Base-by-base conservation (phyloP, 2,329 filamentous ascomycete species). In the Byssochlamys sp. region DNA sequence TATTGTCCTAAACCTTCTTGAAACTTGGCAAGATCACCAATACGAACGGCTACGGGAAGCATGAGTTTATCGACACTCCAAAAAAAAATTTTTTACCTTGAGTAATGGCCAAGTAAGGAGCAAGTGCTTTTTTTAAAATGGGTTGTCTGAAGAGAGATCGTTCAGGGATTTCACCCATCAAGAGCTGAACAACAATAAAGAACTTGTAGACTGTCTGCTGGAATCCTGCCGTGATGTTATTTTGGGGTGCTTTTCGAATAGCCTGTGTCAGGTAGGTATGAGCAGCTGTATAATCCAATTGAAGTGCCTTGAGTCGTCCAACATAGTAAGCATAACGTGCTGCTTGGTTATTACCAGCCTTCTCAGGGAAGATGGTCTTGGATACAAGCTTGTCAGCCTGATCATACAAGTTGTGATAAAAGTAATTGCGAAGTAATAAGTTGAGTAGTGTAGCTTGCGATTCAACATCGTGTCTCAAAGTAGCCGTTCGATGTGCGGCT, bases 111-210 rank as follows among this genome's bases (percentile, higher is more conserved):
- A 99, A 89, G 79, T 99, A 99, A 1, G 94, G 92, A 70, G 91
- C 87, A 60, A 99, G 82, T 19, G 92, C 85, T 64, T 87, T 83
- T 77, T 97, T 94, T 67, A 97, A 84, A 58, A 85, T 86, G 1
- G 91, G 84, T 69, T 92, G 89, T 58, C 94, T 89, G 84, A 99
- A 99, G 57, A 92, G 88, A 14, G 91, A 88, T 59, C 94, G 89
- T 68, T 97, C 92, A 29, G 94, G 94, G 65, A 99, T 99, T 69
- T 99, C 94, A 62, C 94, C 94, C 94, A 99, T 99, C 62, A 99
- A 78, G 60, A 99, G 80, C 79, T 99, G 92, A 10, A 99, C 94
- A 24, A 99, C 91, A 51, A 97, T 84, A 62, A 97, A 80, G n/a
- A 97, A 83, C 81, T 99, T 99, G 63, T 90, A 95, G 0, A 94